These are phyloP conservation scores for Hypomyces rosellus DNA, from an alignment of 2,329 filamentous ascomycete genomes.

Conservation along the genomic window DNA sequence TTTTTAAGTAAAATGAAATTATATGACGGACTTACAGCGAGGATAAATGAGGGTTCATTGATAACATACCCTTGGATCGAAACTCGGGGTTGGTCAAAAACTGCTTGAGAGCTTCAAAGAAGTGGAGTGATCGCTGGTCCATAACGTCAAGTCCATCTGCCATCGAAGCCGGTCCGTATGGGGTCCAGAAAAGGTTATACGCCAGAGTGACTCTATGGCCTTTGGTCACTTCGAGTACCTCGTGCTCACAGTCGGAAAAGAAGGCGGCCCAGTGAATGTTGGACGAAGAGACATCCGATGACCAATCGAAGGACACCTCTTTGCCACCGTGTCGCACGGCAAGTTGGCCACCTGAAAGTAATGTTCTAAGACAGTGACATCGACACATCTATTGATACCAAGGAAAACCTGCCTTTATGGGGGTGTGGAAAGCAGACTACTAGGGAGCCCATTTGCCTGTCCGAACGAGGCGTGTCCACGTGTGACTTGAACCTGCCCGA, in stretches of 20 bases:
- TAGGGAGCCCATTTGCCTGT: constrained; percentile 45
- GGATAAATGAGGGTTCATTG: neutral
- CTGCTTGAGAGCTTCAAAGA: constrained; percentile 6
- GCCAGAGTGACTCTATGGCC: constrained; percentile 53
- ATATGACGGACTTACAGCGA: neutral
- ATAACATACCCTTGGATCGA: constrained; percentile 2
- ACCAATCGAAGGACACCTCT: constrained; percentile 36
- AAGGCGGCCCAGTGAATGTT: constrained; percentile 44
- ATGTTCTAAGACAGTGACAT: neutral
- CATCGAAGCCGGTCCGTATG: constrained; percentile 24
- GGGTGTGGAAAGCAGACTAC: constrained; percentile 41
- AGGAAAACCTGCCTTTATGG: constrained; percentile 23
- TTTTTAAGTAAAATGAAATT: neutral
- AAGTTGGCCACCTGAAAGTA: constrained; percentile 34
- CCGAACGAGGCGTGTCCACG: constrained; percentile 46
- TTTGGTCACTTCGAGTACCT: constrained; percentile 40
- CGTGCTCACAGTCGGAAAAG: constrained; percentile 47
- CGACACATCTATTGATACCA: constrained; percentile 6
- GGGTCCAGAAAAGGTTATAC: constrained; percentile 45
- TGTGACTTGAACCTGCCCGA: constrained; percentile 45
- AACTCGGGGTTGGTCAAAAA: constrained; percentile 1
- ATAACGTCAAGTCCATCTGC: constrained; percentile 6
- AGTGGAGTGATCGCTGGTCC: constrained; percentile 12
- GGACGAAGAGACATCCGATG: neutral
- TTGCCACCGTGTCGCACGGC: constrained; percentile 34